Evolutionary conservation across 352 stramenopile species (phyloP).

Genomic region (Aphanomyces invadans): DNA sequence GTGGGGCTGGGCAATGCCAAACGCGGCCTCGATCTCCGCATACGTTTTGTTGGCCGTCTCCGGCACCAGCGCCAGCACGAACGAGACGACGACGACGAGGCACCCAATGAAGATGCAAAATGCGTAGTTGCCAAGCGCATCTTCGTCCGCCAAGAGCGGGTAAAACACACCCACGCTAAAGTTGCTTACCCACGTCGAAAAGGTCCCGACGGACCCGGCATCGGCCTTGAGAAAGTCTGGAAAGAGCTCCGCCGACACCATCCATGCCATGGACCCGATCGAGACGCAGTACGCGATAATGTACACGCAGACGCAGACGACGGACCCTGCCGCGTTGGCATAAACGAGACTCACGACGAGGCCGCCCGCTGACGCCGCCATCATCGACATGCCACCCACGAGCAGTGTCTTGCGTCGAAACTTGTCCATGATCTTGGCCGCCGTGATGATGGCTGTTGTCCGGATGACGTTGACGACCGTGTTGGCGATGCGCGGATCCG

Average conservation of each 20-base stretch:
- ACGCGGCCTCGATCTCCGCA: conserved; percentile 43
- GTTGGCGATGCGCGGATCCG: conserved; percentile 17
- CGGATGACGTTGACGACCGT: conserved; percentile 18
- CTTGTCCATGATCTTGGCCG: conserved; percentile 13
- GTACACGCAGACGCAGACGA: conserved; percentile 28
- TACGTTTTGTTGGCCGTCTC: conserved; percentile 42
- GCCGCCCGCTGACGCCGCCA: neutral
- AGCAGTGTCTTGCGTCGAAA: conserved; percentile 20
- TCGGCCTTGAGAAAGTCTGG: conserved; percentile 41
- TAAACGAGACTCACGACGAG: conserved; percentile 23
- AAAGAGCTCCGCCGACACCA: conserved; percentile 47
- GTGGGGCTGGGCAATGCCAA: conserved; percentile 22
- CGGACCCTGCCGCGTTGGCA: conserved; percentile 27
- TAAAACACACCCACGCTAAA: conserved; percentile 48
- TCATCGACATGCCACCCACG: conserved; percentile 20
- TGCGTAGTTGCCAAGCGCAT: conserved; percentile 29
- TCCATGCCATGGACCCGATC: conserved; percentile 44
- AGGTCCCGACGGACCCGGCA: conserved; percentile 41
- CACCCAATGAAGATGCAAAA: conserved; percentile 36
- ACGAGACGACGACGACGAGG: conserved; percentile 32
- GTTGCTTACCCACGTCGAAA: conserved; percentile 46
- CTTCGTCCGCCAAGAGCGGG: conserved; percentile 34
- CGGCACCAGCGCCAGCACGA: conserved; percentile 31
- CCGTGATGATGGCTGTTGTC: neutral
- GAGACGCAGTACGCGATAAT: conserved; percentile 42